Conservation (phyloP, 1,284 basidiomycete species). For the Xerocomus nothofagi region DNA sequence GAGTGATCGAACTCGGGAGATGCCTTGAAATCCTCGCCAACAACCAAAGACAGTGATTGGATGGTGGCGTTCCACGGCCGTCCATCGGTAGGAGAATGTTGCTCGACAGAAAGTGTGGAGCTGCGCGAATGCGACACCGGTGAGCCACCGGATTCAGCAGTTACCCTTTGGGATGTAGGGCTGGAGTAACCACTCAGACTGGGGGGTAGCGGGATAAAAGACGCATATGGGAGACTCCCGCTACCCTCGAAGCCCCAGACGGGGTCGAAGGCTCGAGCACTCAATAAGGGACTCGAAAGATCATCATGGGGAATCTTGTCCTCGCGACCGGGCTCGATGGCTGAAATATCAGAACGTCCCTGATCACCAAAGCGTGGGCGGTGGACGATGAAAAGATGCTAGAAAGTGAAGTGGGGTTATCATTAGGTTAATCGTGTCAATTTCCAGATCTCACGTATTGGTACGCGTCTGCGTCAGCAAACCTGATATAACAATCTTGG, state of each 20-base stretch:
- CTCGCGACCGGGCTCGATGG: constrained; percentile 1
- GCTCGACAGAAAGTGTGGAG: constrained; percentile 36
- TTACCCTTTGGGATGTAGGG: constrained; percentile 28
- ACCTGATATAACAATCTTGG: constrained; percentile 27
- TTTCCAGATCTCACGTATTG: constrained; percentile 28
- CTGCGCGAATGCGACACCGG: constrained; percentile 31
- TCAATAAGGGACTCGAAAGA: constrained; percentile 7
- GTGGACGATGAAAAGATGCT: constrained; percentile 33
- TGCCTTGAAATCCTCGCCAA: constrained; percentile 8
- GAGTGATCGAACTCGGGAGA: constrained; percentile 30
- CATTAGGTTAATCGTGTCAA: not conserved
- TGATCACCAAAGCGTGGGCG: constrained; percentile 23
- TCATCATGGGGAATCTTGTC: constrained; percentile 1
- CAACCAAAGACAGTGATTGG: constrained; percentile 14
- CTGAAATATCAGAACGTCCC: not conserved
- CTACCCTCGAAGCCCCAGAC: constrained; percentile 32
- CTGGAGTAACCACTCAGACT: constrained; percentile 34
- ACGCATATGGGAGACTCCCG: constrained; percentile 25
- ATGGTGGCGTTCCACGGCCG: constrained; percentile 16
- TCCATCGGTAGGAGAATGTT: constrained; percentile 26
- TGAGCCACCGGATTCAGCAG: constrained; percentile 15
- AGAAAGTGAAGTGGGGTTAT: constrained; percentile 4
- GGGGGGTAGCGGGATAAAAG: constrained; percentile 33
- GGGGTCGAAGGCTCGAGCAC: constrained; percentile 21
- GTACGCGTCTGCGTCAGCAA: constrained; percentile 32